Evolutionary conservation across 2,329 filamentous ascomycete species (phyloP).

Genomic region (Emmonsiellopsis sp.): DNA sequence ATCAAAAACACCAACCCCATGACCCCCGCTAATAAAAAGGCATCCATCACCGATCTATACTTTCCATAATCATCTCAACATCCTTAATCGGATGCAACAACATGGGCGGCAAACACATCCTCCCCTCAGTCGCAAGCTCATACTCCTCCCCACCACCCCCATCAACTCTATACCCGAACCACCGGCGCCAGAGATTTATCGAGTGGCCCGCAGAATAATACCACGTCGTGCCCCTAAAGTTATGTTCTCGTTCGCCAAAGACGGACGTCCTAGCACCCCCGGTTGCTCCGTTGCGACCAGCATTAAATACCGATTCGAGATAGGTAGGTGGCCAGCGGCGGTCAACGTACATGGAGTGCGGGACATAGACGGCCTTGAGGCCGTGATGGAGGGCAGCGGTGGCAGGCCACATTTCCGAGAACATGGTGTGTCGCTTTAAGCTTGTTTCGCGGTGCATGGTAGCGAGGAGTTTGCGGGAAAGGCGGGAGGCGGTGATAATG

Average conservation of each 20-base stretch:
- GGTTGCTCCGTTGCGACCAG: slow-evolving; percentile 61
- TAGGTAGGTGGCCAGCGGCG: slow-evolving; percentile 75
- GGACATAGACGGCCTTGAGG: slow-evolving; percentile 82
- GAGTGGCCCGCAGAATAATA: slow-evolving; percentile 84
- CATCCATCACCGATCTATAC: slow-evolving; percentile 1
- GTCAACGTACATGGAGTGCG: slow-evolving; percentile 82
- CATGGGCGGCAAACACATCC: slow-evolving; percentile 89
- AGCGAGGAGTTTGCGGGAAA: slow-evolving; percentile 68
- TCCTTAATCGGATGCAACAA: slow-evolving; percentile 81
- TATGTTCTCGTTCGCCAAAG: slow-evolving; percentile 80
- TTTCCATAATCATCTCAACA: slow-evolving; percentile 47
- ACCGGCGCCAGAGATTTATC: slow-evolving; percentile 70
- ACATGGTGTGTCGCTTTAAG: slow-evolving; percentile 78
- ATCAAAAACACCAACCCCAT: neutral
- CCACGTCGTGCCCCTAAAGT: slow-evolving; percentile 79
- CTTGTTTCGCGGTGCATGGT: slow-evolving; percentile 89
- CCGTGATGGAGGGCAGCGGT: slow-evolving; percentile 84
- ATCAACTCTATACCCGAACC: slow-evolving; percentile 74
- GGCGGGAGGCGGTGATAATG: slow-evolving; percentile 79
- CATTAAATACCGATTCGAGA: slow-evolving; percentile 72
- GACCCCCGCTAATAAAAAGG: neutral
- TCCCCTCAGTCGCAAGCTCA: slow-evolving; percentile 63
- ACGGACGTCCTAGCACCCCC: slow-evolving; percentile 65
- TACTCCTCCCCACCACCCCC: slow-evolving; percentile 71
- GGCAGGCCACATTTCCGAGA: slow-evolving; percentile 93